phyloP scores from a whole-genome alignment of 768 basidiomycete species.

The Termitomyces sp. region DNA sequence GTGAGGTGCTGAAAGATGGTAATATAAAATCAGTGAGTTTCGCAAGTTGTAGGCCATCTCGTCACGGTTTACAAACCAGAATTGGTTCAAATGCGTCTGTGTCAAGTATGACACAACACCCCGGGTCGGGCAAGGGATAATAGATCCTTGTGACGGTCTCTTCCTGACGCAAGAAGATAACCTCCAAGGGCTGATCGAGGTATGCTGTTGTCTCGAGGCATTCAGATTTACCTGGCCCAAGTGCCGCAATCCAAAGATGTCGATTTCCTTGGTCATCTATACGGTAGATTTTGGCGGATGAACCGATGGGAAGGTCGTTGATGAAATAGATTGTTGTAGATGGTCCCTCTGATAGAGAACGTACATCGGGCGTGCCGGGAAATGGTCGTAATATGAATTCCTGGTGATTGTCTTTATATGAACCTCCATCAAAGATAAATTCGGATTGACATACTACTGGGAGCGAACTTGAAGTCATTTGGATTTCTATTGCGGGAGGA shows the following conservation, averaged over 20 bases:
- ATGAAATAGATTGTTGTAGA: background rate
- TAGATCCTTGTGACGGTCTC: background rate
- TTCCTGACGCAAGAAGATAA: background rate
- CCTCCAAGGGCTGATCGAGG: slow-evolving; percentile 10
- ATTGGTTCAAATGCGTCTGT: background rate
- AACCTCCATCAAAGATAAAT: background rate
- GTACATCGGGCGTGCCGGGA: background rate
- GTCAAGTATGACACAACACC: background rate
- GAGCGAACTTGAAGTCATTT: background rate
- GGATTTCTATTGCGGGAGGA: background rate
- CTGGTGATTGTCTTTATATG: background rate
- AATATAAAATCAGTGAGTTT: background rate
- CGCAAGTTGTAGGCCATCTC: background rate
- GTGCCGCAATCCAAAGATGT: accelerated
- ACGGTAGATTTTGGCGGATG: background rate
- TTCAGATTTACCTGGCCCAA: accelerated
- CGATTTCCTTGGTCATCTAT: background rate
- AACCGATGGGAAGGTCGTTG: background rate
- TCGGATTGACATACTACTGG: background rate
- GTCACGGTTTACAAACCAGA: background rate
- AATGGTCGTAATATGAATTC: background rate
- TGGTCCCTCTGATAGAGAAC: background rate
- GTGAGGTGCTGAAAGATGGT: background rate
- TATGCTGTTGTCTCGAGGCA: background rate
- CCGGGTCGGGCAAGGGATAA: background rate